Conservation (phyloP, 805 yeast species). For the Ogataea trehaloabstinens region DNA sequence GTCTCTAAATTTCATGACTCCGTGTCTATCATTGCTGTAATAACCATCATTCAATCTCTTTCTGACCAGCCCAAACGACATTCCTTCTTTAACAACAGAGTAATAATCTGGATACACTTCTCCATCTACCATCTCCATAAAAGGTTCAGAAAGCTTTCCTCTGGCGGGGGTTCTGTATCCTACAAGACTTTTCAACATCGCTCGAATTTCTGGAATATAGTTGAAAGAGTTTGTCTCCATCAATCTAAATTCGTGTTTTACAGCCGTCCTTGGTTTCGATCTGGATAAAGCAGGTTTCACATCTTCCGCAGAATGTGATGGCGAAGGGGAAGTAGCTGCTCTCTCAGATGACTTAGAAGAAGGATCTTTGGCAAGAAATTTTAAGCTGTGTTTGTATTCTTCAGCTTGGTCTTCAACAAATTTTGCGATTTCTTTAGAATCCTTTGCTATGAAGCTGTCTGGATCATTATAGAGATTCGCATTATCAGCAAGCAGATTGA, state of each 20-base stretch:
- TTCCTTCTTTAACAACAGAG: slow-evolving; percentile 67
- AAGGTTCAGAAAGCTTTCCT: slow-evolving; percentile 63
- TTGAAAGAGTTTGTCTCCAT: slow-evolving; percentile 4
- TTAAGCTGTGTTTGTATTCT: slow-evolving; percentile 22
- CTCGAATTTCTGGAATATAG: slow-evolving; percentile 20
- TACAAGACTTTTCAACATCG: slow-evolving; percentile 39
- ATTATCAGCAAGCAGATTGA: slow-evolving; percentile 65
- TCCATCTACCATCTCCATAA: slow-evolving; percentile 69
- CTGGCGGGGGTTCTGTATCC: slow-evolving; percentile 46
- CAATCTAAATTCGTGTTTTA: slow-evolving; percentile 1
- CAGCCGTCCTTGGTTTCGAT: slow-evolving; percentile 1
- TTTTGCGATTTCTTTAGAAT: slow-evolving; percentile 55
- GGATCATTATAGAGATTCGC: slow-evolving; percentile 73
- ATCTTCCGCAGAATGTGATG: slow-evolving; percentile 1
- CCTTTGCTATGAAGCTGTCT: slow-evolving; percentile 61
- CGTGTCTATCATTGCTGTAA: slow-evolving; percentile 45
- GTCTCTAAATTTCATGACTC: slow-evolving; percentile 55
- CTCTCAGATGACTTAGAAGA: background rate
- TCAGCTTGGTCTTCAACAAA: slow-evolving; percentile 52
- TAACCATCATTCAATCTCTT: slow-evolving; percentile 50
- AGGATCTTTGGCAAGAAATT: background rate
- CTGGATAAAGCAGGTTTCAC: slow-evolving; percentile 4
- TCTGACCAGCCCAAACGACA: slow-evolving; percentile 63
- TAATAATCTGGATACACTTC: slow-evolving; percentile 80
- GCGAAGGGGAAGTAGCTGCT: background rate